These are phyloP conservation scores for Sugiyamaella mastotermitis DNA, from an alignment of 805 yeast species.

Conservation along the genomic window DNA sequence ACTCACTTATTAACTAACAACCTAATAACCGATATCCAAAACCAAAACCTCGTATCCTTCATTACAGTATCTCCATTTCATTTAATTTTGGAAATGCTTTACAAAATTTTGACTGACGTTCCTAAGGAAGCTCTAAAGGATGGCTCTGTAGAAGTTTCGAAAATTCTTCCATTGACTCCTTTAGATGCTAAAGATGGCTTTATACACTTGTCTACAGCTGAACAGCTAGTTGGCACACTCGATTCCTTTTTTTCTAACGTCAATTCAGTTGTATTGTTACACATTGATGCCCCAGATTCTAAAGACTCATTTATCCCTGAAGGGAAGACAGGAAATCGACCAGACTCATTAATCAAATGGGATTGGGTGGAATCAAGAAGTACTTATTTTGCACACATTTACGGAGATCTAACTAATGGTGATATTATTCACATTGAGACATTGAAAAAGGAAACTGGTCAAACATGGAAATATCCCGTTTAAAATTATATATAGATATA, in stretches of 20 bases:
- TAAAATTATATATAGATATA: background rate
- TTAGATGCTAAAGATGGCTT: constrained; percentile 26
- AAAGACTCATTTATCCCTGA: constrained; percentile 13
- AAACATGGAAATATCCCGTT: constrained; percentile 5
- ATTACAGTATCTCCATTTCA: constrained; percentile 3
- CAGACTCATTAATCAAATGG: constrained; percentile 20
- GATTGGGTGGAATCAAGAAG: constrained; percentile 22
- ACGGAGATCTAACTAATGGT: constrained; percentile 22
- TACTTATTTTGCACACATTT: constrained; percentile 23
- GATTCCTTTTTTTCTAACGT: constrained; percentile 17
- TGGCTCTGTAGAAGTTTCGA: constrained; percentile 16
- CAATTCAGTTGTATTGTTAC: constrained; percentile 17
- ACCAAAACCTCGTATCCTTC: background rate
- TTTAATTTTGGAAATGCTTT: constrained; percentile 23
- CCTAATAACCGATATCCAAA: too few species aligned
- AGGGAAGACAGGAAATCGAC: constrained; percentile 23
- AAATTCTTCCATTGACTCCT: constrained; percentile 21
- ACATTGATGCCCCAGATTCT: constrained; percentile 20
- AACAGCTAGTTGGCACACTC: constrained; percentile 22
- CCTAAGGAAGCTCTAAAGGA: constrained; percentile 23
- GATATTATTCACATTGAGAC: constrained; percentile 17
- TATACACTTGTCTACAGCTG: constrained; percentile 23
- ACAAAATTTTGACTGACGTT: constrained; percentile 19
- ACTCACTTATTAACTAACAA: too few species aligned
- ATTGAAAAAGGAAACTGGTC: constrained; percentile 5